phyloP scores from a whole-genome alignment of 192 early-diverging fungal species.

The Backusella circina region DNA sequence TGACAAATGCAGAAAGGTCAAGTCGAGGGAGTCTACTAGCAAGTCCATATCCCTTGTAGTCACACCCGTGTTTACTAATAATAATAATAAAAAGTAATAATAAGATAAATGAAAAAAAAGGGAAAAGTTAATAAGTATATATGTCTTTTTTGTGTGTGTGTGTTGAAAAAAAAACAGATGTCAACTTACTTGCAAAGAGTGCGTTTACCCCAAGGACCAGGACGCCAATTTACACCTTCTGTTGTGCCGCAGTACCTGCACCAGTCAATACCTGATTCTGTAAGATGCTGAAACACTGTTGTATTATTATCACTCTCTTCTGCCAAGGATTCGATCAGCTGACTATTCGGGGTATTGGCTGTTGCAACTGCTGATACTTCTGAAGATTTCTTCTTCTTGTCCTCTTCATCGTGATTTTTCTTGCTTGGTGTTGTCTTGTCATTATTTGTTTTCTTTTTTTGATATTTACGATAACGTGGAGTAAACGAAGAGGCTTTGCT shows the following conservation, averaged over 20 bases:
- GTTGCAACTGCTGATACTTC: not conserved
- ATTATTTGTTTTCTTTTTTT: slow-evolving; percentile 12
- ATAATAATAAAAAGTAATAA: not conserved
- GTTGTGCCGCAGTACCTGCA: slow-evolving; percentile 91
- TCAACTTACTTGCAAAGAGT: slow-evolving; percentile 80
- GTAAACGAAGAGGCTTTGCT: slow-evolving; percentile 1
- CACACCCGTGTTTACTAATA: slow-evolving; percentile 82
- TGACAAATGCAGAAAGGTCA: slow-evolving; percentile 69
- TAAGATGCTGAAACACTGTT: slow-evolving; percentile 63
- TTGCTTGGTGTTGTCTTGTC: not conserved
- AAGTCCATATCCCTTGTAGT: slow-evolving; percentile 91
- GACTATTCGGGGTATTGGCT: not conserved
- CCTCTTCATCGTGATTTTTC: not conserved
- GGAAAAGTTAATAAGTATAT: not conserved
- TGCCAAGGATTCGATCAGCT: not conserved
- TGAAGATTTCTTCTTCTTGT: not conserved
- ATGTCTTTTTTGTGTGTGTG: not conserved
- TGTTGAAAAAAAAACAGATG: not conserved
- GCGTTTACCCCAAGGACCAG: slow-evolving; percentile 90
- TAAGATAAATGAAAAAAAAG: not conserved
- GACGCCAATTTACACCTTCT: slow-evolving; percentile 82
- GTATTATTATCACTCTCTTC: slow-evolving; percentile 27
- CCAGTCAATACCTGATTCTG: slow-evolving; percentile 68
- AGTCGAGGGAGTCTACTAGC: slow-evolving; percentile 81
- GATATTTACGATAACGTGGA: slow-evolving; percentile 16